Evolutionary conservation across 2,329 filamentous ascomycete species (phyloP).

Genomic region (Coleophoma crateriformis): DNA sequence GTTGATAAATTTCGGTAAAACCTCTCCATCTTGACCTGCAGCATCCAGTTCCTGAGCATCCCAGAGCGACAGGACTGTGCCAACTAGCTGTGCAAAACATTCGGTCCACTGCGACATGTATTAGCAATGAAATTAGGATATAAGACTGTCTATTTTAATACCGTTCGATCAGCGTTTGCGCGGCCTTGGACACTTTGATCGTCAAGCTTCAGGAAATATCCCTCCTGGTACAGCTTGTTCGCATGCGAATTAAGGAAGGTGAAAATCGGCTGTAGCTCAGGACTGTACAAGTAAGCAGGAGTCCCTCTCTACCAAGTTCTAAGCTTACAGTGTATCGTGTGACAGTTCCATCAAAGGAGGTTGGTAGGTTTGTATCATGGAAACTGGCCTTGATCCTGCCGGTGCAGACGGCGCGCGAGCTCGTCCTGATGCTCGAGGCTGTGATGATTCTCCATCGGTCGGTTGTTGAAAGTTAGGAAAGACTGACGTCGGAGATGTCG

Average conservation of each 20-base stretch:
- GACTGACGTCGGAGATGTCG: not conserved
- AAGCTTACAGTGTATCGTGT: constrained; percentile 63
- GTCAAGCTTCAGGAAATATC: constrained; percentile 94
- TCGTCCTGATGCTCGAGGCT: constrained; percentile 31
- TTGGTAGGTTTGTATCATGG: constrained; percentile 81
- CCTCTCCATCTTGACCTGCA: constrained; percentile 77
- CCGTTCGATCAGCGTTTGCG: constrained; percentile 73
- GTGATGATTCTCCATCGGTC: constrained; percentile 12
- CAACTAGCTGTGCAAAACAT: constrained; percentile 94
- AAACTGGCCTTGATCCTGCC: constrained; percentile 64
- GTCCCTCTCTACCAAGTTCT: not conserved
- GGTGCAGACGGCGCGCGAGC: constrained; percentile 28
- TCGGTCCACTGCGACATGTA: constrained; percentile 64
- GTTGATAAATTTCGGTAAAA: constrained; percentile 91
- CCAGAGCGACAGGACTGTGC: constrained; percentile 92
- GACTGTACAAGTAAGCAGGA: constrained; percentile 25
- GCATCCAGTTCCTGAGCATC: constrained; percentile 88
- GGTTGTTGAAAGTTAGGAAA: constrained; percentile 5
- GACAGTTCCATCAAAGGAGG: constrained; percentile 81
- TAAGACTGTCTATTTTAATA: not conserved
- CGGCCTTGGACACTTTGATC: constrained; percentile 83
- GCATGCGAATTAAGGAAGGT: constrained; percentile 89
- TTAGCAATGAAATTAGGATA: not conserved
- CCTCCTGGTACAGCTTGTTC: constrained; percentile 96
- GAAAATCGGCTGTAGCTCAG: constrained; percentile 92